phyloP scores from a whole-genome alignment of 768 basidiomycete genomes.

The Gymnopilus junonius region DNA sequence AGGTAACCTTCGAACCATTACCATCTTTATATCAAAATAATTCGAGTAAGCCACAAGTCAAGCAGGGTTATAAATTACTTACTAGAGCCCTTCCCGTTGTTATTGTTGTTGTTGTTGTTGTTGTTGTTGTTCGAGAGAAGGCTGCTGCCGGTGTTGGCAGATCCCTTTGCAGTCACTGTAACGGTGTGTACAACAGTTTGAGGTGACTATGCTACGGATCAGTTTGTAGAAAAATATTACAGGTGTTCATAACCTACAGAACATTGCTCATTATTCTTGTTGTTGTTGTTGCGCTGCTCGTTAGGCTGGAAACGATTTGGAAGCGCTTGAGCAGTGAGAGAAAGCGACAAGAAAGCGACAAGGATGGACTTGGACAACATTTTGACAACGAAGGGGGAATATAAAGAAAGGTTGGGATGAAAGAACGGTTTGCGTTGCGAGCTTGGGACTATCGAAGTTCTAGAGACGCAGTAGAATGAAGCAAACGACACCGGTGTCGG shows the following conservation, averaged over 20 bases:
- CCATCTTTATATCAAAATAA: not conserved
- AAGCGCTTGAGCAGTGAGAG: slow-evolving; percentile 37
- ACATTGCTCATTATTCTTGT: slow-evolving; percentile 18
- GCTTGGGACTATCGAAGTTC: slow-evolving; percentile 29
- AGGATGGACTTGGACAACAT: slow-evolving; percentile 48
- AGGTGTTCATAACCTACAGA: slow-evolving; percentile 20
- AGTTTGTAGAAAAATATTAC: slow-evolving; percentile 2
- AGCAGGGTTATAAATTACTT: not conserved
- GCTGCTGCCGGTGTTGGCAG: slow-evolving; percentile 15
- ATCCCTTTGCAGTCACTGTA: slow-evolving; percentile 37
- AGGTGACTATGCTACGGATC: slow-evolving; percentile 20
- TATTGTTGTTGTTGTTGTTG: slow-evolving; percentile 4
- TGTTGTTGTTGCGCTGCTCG: slow-evolving; percentile 11
- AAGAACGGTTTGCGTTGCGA: slow-evolving; percentile 28
- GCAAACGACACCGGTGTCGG: slow-evolving; percentile 62
- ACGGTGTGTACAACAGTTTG: slow-evolving; percentile 35
- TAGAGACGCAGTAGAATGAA: slow-evolving; percentile 32
- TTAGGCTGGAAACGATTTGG: slow-evolving; percentile 27
- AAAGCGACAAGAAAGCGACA: slow-evolving; percentile 44
- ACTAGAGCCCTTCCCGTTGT: not conserved
- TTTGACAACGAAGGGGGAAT: slow-evolving; percentile 22
- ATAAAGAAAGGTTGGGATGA: slow-evolving; percentile 12
- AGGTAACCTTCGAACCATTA: not conserved
- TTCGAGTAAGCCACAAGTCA: not conserved
- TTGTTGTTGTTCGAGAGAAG: slow-evolving; percentile 1